These are phyloP conservation scores for Aspergillus sclerotialis DNA, from an alignment of 2,329 filamentous ascomycete species.

Conservation along the genomic window DNA sequence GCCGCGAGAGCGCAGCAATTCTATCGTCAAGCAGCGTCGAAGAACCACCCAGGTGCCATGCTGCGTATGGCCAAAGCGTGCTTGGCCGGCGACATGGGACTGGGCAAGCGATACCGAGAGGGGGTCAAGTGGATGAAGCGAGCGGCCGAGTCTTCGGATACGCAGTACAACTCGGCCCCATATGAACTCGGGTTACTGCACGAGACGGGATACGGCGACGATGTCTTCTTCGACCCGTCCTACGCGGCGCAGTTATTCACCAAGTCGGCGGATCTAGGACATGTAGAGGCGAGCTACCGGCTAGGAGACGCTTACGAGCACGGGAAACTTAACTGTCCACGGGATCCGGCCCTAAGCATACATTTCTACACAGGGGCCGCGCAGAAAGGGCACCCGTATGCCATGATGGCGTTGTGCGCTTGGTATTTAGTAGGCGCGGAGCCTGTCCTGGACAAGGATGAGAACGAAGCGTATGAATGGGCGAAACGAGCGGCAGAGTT, in stretches of 20 bases:
- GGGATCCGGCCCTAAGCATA: slow-evolving; percentile 85
- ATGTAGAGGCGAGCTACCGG: slow-evolving; percentile 75
- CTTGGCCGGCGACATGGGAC: slow-evolving; percentile 77
- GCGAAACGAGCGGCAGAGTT: slow-evolving; percentile 76
- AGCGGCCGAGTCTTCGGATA: slow-evolving; percentile 79
- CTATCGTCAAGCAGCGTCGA: slow-evolving; percentile 80
- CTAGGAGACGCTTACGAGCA: slow-evolving; percentile 98
- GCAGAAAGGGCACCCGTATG: slow-evolving; percentile 70
- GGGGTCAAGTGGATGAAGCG: slow-evolving; percentile 96
- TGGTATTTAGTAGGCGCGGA: slow-evolving; percentile 98
- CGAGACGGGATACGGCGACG: slow-evolving; percentile 87
- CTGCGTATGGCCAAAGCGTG: slow-evolving; percentile 87
- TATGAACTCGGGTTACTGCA: slow-evolving; percentile 86
- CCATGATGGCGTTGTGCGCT: slow-evolving; percentile 97
- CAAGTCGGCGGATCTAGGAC: slow-evolving; percentile 84
- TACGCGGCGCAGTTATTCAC: slow-evolving; percentile 95
- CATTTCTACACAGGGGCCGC: slow-evolving; percentile 96
- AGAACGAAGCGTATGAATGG: slow-evolving; percentile 96
- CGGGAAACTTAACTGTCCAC: slow-evolving; percentile 76
- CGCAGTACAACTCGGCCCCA: slow-evolving; percentile 86
- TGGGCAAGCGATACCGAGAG: slow-evolving; percentile 76
- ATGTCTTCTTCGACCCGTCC: slow-evolving; percentile 81
- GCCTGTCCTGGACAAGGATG: slow-evolving; percentile 87
- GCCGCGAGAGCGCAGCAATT: slow-evolving; percentile 90
- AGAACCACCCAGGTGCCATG: slow-evolving; percentile 92